phyloP scores from a whole-genome alignment of 352 stramenopile genomes.

The Halophytophthora batemanensis region DNA sequence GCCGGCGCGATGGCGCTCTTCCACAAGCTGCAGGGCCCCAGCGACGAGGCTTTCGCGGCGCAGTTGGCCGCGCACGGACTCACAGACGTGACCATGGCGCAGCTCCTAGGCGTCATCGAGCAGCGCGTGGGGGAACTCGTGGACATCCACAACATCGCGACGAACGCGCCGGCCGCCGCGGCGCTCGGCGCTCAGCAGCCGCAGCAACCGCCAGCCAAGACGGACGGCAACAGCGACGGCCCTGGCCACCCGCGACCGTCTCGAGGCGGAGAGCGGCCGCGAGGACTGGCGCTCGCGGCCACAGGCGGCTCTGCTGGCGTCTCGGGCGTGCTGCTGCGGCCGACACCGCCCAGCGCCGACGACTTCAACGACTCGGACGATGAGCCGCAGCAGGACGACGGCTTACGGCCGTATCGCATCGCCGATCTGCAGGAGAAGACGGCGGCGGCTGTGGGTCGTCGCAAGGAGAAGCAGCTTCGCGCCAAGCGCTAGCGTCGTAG shows the following conservation, averaged over 20 bases:
- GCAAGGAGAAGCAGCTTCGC: slow-evolving; percentile 70
- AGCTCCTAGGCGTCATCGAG: slow-evolving; percentile 81
- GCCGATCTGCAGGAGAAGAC: slow-evolving; percentile 81
- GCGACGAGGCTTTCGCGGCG: slow-evolving; percentile 69
- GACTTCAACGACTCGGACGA: slow-evolving; percentile 80
- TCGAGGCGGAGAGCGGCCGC: slow-evolving; percentile 18
- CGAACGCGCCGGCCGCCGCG: slow-evolving; percentile 34
- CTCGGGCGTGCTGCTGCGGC: slow-evolving; percentile 36
- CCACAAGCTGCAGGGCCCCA: slow-evolving; percentile 73
- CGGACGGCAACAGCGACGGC: slow-evolving; percentile 28
- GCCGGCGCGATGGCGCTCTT: slow-evolving; percentile 70
- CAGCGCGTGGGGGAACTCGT: slow-evolving; percentile 83
- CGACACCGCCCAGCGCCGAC: slow-evolving; percentile 52
- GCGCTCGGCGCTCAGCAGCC: slow-evolving; percentile 20
- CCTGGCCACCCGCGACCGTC: slow-evolving; percentile 16
- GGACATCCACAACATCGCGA: slow-evolving; percentile 85
- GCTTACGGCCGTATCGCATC: slow-evolving; percentile 66
- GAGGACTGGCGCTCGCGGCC: too few relatives aligned
- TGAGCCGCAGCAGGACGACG: slow-evolving; percentile 54
- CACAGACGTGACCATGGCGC: slow-evolving; percentile 79
- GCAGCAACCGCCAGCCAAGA: slow-evolving; percentile 25
- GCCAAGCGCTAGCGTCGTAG: slow-evolving; percentile 32
- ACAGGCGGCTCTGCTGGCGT: slow-evolving; percentile 5
- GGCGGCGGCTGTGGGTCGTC: slow-evolving; percentile 47
- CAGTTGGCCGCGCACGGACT: slow-evolving; percentile 66